These are phyloP conservation scores for Phaeoacremonium minimum DNA, from an alignment of 2,329 filamentous ascomycete genomes.

Conservation along the genomic window DNA sequence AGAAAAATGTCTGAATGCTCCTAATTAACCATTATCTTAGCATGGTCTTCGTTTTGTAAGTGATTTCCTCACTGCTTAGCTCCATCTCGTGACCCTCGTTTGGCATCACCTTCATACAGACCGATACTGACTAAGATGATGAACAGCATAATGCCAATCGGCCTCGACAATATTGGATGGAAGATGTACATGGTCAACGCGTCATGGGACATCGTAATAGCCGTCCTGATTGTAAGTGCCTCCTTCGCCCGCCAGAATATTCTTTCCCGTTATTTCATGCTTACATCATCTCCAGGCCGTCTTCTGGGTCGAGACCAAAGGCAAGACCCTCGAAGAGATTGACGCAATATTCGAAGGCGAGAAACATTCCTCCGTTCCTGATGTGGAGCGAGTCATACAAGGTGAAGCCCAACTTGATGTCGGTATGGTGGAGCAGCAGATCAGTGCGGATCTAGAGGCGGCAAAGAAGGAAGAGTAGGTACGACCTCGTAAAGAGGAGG, in stretches of 20 bases:
- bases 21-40: no score
- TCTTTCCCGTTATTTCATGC: no score
- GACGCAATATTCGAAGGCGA: slow-evolving; percentile 27
- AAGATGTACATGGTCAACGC: slow-evolving; percentile 44
- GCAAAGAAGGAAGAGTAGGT: no score
- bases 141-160: slow-evolving; percentile 37
- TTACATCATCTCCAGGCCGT: slow-evolving; percentile 12
- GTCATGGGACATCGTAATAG: slow-evolving; percentile 33
- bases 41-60: neutral
- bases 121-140: no score
- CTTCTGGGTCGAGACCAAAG: slow-evolving; percentile 32
- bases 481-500: no score
- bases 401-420: slow-evolving; percentile 15
- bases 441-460: no score
- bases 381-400: slow-evolving; percentile 17
- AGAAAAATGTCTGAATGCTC: no score
- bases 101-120: no score
- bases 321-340: slow-evolving; percentile 31
- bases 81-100: no score
- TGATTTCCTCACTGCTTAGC: slow-evolving; percentile 1
- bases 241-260: no score
- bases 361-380: slow-evolving; percentile 22
- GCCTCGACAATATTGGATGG: slow-evolving; percentile 35
- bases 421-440: slow-evolving; percentile 14
- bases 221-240: slow-evolving; percentile 28